A percentile compares a stretch with the other conserved stretches of the same genome.
These are phyloP conservation scores for Polyporus arcularius DNA, from an alignment of 768 basidiomycete genomes.

Conservation along the genomic window DNA sequence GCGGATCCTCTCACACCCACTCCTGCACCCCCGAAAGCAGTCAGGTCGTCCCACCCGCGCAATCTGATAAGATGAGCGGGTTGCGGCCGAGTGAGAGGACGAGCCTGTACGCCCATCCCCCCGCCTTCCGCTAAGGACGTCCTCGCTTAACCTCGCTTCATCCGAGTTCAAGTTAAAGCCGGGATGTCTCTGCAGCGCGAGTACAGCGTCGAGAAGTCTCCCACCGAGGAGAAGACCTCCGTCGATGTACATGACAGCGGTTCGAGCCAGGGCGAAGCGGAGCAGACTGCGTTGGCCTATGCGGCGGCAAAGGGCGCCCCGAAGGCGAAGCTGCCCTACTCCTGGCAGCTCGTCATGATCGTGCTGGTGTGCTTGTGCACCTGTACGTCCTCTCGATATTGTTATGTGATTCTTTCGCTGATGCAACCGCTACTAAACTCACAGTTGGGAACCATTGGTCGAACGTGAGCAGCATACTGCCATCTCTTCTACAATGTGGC, in stretches of 20 bases:
- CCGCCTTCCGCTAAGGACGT: not conserved
- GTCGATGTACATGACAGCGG: slow-evolving; percentile 10
- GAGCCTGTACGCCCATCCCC: slow-evolving; percentile 11
- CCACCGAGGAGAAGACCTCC: slow-evolving; percentile 17
- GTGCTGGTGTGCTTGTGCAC: slow-evolving; percentile 42
- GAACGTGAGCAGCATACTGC: slow-evolving; percentile 30
- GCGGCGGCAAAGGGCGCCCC: slow-evolving; percentile 1
- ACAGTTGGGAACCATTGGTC: slow-evolving; percentile 47
- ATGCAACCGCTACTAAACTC: not conserved
- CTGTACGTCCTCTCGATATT: slow-evolving; percentile 30
- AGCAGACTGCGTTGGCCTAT: slow-evolving; percentile 9
- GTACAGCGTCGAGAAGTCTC: slow-evolving; percentile 19
- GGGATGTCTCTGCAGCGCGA: slow-evolving; percentile 16
- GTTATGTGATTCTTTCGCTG: not conserved
- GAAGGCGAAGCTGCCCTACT: slow-evolving; percentile 35
- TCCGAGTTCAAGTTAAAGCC: not conserved
- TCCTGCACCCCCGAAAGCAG: no score
- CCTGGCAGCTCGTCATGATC: slow-evolving; percentile 38
- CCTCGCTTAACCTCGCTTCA: not conserved
- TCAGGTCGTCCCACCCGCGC: not conserved
- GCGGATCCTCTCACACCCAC: not conserved
- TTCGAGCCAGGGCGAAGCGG: slow-evolving; percentile 4
- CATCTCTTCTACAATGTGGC: not conserved
- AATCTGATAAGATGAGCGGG: slow-evolving; percentile 30
- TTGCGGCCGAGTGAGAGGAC: not conserved